Base-by-base conservation (phyloP, 345 rosid species). In the Jatropha curcas region DNA sequence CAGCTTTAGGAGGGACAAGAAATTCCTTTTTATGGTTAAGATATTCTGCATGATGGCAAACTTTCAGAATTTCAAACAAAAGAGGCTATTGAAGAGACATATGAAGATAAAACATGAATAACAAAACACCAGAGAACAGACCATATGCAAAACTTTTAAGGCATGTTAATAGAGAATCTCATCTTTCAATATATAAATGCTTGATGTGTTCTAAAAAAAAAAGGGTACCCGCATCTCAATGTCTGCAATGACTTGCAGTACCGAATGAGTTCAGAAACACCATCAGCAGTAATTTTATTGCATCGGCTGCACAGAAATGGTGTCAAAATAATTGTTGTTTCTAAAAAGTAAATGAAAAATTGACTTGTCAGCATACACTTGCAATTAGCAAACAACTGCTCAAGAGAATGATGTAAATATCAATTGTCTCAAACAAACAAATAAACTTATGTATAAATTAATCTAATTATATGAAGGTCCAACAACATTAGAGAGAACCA, bases 221-320 rank as follows among this genome's bases (percentile, higher is more conserved):
- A 31, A 53, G 1, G 55, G 34, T 94, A 94, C 97, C 97, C 97
- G 83, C 88, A 88, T 90, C 98, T 89, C 76, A 94, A 67, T 30
- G 92, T 89, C 72, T 86, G 87, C 83, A 94, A 81, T 0, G 83
- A 89, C 59, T 74, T 86, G 78, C 98, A 92, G 71, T 84, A 83
- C 60, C 75, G 87, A 53, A 89, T 79, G 60, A 92, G 85, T 72
- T 86, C 89, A 67, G 87, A 88, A 41, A 94, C 86, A 53, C 97
- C 95, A 61, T 63, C 53, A 57, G 82, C 82, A 60, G 97, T 87
- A 71, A 90, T 82, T 24, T 72, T 87, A 71, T 69, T 77, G 75
- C 98, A 92, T 39, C 72, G 84, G 76, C 98, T 94, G 92, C 87
- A 84, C 19, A 74, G 71, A 68, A 79, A 70, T 17, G 57, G 5